These are phyloP conservation scores for Nicotiana tabacum DNA, from an alignment of 257 asterid species.

Conservation along the genomic window DNA sequence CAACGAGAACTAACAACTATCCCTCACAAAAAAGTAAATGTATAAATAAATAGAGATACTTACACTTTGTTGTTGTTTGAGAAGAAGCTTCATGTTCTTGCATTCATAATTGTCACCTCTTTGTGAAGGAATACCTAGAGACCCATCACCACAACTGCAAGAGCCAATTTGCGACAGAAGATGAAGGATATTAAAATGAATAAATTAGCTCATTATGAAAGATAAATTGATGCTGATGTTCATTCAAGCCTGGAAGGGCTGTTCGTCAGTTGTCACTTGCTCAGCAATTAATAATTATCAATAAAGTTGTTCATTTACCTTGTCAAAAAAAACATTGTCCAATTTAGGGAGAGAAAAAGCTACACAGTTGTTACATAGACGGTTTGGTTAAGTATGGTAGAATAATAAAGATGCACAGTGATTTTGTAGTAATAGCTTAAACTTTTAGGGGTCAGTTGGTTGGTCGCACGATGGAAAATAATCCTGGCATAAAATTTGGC, in stretches of 20 bases:
- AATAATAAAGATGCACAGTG: background rate
- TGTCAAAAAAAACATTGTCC: no score
- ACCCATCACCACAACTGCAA: slow-evolving; percentile 93
- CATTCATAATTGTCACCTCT: slow-evolving; percentile 93
- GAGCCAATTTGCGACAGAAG: slow-evolving; percentile 17
- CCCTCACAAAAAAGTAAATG: background rate
- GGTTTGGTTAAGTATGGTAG: background rate
- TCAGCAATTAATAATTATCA: background rate
- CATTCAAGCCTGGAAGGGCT: background rate
- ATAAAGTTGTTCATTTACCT: background rate
- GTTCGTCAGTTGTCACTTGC: background rate
- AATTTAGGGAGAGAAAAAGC: background rate
- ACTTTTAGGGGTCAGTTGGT: background rate
- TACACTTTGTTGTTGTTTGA: slow-evolving; percentile 93
- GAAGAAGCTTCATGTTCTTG: slow-evolving; percentile 96
- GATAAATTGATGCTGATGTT: background rate
- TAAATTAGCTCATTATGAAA: background rate
- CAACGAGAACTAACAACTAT: background rate
- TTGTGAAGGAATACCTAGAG: slow-evolving; percentile 79
- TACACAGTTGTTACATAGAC: background rate
- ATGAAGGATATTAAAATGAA: background rate
- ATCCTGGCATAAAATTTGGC: background rate
- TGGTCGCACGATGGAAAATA: background rate
- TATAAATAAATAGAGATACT: slow-evolving; percentile 13
- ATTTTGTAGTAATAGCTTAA: background rate